Percentiles rank a stretch among this genome's conserved stretches.
phyloP scores from a whole-genome alignment of 164 flowering plant species.

The Annona cherimola region DNA sequence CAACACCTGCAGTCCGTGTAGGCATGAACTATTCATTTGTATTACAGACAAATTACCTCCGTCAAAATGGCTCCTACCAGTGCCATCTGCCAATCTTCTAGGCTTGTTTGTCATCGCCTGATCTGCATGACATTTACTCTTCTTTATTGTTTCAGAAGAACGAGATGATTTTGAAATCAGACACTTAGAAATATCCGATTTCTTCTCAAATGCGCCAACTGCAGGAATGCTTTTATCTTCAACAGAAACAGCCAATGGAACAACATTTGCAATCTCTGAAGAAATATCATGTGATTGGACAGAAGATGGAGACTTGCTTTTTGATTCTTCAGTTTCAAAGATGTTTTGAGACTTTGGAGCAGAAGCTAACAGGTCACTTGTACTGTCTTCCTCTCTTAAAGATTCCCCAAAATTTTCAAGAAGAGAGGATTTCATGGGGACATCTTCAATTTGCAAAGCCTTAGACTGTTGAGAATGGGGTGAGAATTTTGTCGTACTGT shows the following conservation, averaged over 20 bases:
- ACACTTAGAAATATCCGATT: slow-evolving; percentile 20
- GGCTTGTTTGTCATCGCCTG: slow-evolving; percentile 35
- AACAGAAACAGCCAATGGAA: neutral
- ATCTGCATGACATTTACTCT: slow-evolving; percentile 30
- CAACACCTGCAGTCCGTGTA: neutral
- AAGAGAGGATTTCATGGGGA: slow-evolving; percentile 8
- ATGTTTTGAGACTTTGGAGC: neutral
- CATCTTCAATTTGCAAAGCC: slow-evolving; percentile 19
- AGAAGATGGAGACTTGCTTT: slow-evolving; percentile 10
- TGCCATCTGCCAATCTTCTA: slow-evolving; percentile 39
- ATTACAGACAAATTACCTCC: slow-evolving; percentile 44
- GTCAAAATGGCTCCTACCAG: slow-evolving; percentile 47
- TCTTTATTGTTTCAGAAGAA: slow-evolving; percentile 46
- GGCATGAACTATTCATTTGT: neutral
- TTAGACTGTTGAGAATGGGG: slow-evolving; percentile 13
- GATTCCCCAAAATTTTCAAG: slow-evolving; percentile 18
- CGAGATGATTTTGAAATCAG: slow-evolving; percentile 35
- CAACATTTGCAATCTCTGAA: slow-evolving; percentile 14
- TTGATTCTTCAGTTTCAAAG: slow-evolving; percentile 7
- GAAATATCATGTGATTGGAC: neutral
- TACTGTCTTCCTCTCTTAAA: slow-evolving; percentile 15
- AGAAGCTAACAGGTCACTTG: slow-evolving; percentile 9
- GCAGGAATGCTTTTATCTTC: slow-evolving; percentile 14
- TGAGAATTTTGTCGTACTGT: slow-evolving; percentile 6
- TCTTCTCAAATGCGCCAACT: slow-evolving; percentile 25